Evolutionary conservation across 1,139 yeast genomes (phyloP).

Genomic region (Saccharomyces pastorianus): DNA sequence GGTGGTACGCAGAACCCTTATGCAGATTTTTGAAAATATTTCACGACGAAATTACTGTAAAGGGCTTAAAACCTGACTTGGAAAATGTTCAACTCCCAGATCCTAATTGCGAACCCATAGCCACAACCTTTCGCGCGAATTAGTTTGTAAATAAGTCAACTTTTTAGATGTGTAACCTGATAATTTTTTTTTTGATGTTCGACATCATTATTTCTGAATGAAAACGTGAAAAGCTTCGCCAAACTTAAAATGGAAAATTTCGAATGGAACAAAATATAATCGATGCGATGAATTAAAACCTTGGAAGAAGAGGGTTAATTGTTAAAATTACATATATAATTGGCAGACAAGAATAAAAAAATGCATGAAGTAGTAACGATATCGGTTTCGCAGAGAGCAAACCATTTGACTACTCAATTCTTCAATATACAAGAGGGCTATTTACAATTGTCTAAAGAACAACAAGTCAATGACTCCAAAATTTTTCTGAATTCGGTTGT

Average conservation of each 20-base stretch:
- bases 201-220: neutral
- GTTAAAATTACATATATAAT: neutral
- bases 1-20: constrained; percentile 49
- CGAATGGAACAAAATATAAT: neutral
- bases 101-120: constrained; percentile 14
- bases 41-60: constrained; percentile 22
- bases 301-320: neutral
- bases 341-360: neutral
- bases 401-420: constrained; percentile 68
- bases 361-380: constrained; percentile 71
- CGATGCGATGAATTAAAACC: neutral
- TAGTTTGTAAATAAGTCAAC: neutral
- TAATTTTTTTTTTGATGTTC: neutral
- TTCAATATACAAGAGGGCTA: constrained; percentile 62
- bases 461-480: constrained; percentile 37
- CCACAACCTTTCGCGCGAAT: constrained; percentile 9
- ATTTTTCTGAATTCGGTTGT: constrained; percentile 40
- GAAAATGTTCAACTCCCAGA: constrained; percentile 12
- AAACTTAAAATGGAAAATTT: neutral
- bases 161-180: neutral
- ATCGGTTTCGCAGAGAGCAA: constrained; percentile 64
- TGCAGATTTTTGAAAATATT: constrained; percentile 31
- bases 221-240: neutral
- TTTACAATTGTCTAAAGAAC: constrained; percentile 35
- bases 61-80: constrained; percentile 15